phyloP scores from a whole-genome alignment of 148 eudicot genomes.

The Rhododendron williamsianum region DNA sequence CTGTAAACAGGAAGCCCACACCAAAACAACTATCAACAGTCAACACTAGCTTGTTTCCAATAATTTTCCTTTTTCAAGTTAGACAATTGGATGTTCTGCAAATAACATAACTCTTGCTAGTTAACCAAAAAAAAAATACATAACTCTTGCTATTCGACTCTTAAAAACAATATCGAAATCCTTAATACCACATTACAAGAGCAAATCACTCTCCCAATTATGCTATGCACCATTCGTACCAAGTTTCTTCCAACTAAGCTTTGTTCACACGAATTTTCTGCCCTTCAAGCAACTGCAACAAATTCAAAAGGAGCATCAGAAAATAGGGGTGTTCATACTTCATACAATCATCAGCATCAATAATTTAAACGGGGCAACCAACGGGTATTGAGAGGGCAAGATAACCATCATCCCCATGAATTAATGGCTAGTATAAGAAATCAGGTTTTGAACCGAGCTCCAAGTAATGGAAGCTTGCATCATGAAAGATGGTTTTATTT shows the following conservation, averaged over 20 bases:
- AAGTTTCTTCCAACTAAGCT: conserved; percentile 33
- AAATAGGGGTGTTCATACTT: neutral
- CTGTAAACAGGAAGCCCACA: neutral
- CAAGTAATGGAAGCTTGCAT: neutral
- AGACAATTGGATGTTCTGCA: neutral
- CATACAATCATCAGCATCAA: neutral
- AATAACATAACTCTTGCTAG: neutral
- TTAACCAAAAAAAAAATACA: neutral
- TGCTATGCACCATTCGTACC: neutral
- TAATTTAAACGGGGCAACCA: neutral
- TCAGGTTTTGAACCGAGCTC: neutral
- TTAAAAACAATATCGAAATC: neutral
- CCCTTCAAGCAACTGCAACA: conserved; percentile 78
- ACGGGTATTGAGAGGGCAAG: neutral
- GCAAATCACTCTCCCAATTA: neutral
- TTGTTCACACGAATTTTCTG: conserved; percentile 86
- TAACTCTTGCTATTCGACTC: neutral
- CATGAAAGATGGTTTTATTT: neutral
- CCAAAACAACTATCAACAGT: neutral
- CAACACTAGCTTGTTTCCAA: neutral
- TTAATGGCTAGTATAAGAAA: neutral
- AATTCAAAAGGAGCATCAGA: neutral
- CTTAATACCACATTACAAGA: neutral
- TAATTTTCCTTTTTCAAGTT: neutral
- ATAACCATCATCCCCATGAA: neutral